Conservation (phyloP, 345 rosid species). For the Erodium maritimum region DNA sequence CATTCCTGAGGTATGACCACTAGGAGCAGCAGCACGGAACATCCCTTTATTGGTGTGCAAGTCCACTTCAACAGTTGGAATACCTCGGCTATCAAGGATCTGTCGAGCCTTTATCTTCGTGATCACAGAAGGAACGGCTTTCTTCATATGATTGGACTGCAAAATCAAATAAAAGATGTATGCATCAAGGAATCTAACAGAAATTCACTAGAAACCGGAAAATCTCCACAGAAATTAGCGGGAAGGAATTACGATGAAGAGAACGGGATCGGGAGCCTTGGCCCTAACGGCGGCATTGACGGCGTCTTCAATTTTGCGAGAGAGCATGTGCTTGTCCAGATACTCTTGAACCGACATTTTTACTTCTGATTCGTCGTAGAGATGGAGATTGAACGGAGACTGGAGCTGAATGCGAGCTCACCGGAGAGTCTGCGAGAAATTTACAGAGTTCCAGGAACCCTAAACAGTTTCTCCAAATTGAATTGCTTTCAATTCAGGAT, state of each 20-base stretch:
- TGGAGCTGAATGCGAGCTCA: neutral
- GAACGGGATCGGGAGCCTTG: slow-evolving; percentile 86
- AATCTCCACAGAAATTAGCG: neutral
- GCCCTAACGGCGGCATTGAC: slow-evolving; percentile 97
- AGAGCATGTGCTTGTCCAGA: slow-evolving; percentile 78
- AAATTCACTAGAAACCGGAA: neutral
- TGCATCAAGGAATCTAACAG: neutral
- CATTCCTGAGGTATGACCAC: slow-evolving; percentile 81
- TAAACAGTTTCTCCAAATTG: neutral
- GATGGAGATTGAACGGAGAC: neutral
- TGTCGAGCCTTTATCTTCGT: slow-evolving; percentile 82
- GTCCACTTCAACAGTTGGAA: slow-evolving; percentile 92
- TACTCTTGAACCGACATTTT: slow-evolving; percentile 93
- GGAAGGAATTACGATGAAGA: slow-evolving; percentile 55
- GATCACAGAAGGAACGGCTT: slow-evolving; percentile 70
- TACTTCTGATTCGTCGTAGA: neutral
- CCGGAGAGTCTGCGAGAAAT: neutral
- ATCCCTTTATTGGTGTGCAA: slow-evolving; percentile 76
- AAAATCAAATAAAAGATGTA: neutral
- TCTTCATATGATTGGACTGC: slow-evolving; percentile 94
- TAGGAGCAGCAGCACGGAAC: slow-evolving; percentile 79
- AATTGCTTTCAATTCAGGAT: neutral
- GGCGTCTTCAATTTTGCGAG: slow-evolving; percentile 96
- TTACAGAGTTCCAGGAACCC: neutral
- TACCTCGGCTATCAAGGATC: slow-evolving; percentile 89